phyloP scores from a whole-genome alignment of 2,329 filamentous ascomycete genomes.

The Macrophomina phaseolina region DNA sequence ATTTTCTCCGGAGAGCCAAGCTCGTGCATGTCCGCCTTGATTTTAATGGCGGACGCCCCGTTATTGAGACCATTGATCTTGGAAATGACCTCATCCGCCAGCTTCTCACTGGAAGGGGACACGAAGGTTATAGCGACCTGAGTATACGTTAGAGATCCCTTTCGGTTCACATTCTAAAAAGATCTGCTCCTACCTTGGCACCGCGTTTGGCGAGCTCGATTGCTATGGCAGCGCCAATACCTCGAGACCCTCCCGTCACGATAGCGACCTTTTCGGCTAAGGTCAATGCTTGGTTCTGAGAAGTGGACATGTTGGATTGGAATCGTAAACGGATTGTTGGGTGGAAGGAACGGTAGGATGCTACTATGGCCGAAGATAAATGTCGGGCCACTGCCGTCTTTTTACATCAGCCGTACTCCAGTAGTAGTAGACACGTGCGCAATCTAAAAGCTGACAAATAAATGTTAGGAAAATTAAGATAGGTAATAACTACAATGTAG shows the following conservation, averaged over 20 bases:
- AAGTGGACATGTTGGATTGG: not conserved
- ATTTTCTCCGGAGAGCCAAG: conserved; percentile 81
- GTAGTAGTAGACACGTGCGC: no score
- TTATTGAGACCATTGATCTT: conserved; percentile 40
- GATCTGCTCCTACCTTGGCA: conserved; percentile 58
- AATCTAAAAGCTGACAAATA: no score
- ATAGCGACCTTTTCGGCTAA: conserved; percentile 81
- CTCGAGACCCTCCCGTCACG: conserved; percentile 89
- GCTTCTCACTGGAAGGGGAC: conserved; percentile 36
- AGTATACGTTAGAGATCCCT: conserved; percentile 78
- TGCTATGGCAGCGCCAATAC: conserved; percentile 82
- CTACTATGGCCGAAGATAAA: no score
- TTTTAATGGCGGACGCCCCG: conserved; percentile 64
- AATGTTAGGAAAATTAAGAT: no score
- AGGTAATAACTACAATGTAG: no score
- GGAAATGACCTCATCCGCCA: conserved; percentile 42
- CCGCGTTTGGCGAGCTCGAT: conserved; percentile 86
- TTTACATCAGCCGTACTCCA: no score
- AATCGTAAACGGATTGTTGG: no score
- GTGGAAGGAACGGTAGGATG: no score
- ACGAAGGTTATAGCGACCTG: conserved; percentile 52
- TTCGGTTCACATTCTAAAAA: conserved; percentile 59
- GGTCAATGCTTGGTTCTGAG: not conserved
- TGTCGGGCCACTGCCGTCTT: no score
- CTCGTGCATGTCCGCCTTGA: conserved; percentile 82